phyloP scores from a whole-genome alignment of 2,329 filamentous ascomycete genomes.

The Penicillium digitatum region DNA sequence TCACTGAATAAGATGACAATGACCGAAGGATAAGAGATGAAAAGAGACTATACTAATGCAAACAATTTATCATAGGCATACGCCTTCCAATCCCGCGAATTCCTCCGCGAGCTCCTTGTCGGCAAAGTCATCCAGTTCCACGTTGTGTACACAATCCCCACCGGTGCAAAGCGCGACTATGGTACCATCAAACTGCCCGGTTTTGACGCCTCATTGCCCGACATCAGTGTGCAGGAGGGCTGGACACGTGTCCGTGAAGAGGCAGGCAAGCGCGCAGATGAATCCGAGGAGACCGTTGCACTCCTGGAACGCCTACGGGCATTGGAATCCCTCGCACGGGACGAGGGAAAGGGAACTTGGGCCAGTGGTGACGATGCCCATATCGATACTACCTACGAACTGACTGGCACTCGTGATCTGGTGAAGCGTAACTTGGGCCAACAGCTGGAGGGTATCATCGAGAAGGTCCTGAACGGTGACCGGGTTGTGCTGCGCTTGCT shows the following conservation, averaged over 20 bases:
- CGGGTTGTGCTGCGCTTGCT: slow-evolving; percentile 80
- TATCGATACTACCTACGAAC: slow-evolving; percentile 76
- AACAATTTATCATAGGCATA: slow-evolving; percentile 53
- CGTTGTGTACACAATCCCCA: slow-evolving; percentile 81
- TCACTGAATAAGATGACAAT: background rate
- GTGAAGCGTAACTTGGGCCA: slow-evolving; percentile 80
- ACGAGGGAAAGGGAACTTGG: slow-evolving; percentile 79
- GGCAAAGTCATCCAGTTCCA: slow-evolving; percentile 84
- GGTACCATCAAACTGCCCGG: slow-evolving; percentile 68
- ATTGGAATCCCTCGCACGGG: slow-evolving; percentile 72
- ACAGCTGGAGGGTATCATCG: slow-evolving; percentile 78
- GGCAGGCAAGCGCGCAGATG: slow-evolving; percentile 78
- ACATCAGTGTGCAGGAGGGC: slow-evolving; percentile 78
- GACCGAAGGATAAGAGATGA: background rate
- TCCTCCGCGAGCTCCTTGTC: slow-evolving; percentile 75
- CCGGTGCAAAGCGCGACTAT: slow-evolving; percentile 75
- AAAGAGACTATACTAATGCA: background rate
- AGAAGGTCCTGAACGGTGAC: slow-evolving; percentile 88
- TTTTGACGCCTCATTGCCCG: slow-evolving; percentile 70
- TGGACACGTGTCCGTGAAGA: slow-evolving; percentile 94
- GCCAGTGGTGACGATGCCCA: slow-evolving; percentile 57
- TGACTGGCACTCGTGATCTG: slow-evolving; percentile 70
- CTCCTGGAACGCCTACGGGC: slow-evolving; percentile 73
- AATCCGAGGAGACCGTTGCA: slow-evolving; percentile 67
- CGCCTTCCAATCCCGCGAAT: slow-evolving; percentile 92